Conservation (phyloP, 169 alveolate genomes). For the Sarcocystis neurona region DNA sequence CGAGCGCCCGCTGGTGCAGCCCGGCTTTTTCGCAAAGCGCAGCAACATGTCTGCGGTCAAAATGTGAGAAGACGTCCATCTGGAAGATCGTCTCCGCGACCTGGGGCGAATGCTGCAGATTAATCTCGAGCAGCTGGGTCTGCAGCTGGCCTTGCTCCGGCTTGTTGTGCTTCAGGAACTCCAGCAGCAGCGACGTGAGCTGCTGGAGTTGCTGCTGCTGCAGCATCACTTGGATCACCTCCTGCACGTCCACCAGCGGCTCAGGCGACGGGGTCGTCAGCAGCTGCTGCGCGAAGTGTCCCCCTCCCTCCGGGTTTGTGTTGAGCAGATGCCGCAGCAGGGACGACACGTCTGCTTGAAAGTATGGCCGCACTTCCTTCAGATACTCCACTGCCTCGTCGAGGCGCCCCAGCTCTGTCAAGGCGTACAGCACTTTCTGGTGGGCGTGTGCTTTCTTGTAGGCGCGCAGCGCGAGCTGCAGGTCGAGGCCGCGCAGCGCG, state of each 20-base stretch:
- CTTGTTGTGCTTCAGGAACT: conserved; percentile 93
- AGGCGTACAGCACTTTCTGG: conserved; percentile 91
- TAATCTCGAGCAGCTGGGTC: conserved; percentile 97
- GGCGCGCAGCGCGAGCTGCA: conserved; percentile 91
- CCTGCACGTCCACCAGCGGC: conserved; percentile 71
- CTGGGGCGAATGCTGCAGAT: conserved; percentile 86
- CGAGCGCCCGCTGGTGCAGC: conserved; percentile 94
- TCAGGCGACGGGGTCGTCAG: conserved; percentile 59
- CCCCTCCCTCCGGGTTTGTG: conserved; percentile 70
- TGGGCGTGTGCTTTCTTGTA: conserved; percentile 86
- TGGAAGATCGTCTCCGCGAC: conserved; percentile 97
- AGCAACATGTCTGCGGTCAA: conserved; percentile 95
- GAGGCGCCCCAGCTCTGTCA: conserved; percentile 92
- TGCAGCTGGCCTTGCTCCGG: conserved; percentile 98
- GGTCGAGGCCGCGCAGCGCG: conserved; percentile 88
- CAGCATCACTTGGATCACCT: conserved; percentile 88
- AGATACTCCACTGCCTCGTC: conserved; percentile 85
- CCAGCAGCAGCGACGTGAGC: conserved; percentile 96
- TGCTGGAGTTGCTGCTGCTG: conserved; percentile 93
- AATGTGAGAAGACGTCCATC: conserved; percentile 94
- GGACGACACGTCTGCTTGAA: conserved; percentile 72
- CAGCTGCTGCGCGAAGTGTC: conserved; percentile 71
- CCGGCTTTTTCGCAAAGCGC: conserved; percentile 97
- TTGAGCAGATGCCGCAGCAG: conserved; percentile 69
- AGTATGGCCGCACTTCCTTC: conserved; percentile 70